phyloP scores from a whole-genome alignment of 768 basidiomycete genomes.

The Mycena albidolilacea region DNA sequence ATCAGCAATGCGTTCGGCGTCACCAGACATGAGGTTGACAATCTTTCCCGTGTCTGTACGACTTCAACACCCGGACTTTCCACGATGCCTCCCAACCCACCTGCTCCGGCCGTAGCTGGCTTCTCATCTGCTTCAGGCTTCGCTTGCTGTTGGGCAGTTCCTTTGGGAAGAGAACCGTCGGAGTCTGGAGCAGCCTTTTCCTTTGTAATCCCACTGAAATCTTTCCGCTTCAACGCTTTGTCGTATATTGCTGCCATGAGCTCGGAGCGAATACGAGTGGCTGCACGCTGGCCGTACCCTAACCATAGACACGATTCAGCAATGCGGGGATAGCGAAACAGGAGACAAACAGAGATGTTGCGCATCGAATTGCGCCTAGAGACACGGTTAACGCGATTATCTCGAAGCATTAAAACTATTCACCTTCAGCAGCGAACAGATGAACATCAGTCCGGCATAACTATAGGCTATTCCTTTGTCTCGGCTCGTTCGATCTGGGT shows the following conservation, averaged over 20 bases:
- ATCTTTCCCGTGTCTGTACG: conserved; percentile 88
- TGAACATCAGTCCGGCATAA: conserved; percentile 83
- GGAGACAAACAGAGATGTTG: conserved; percentile 32
- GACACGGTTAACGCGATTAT: not conserved
- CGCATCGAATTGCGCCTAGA: conserved; percentile 31
- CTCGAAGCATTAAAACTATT: not conserved
- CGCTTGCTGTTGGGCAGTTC: not conserved
- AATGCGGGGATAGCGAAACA: conserved; percentile 60
- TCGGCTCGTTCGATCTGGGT: conserved; percentile 60
- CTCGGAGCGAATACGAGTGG: conserved; percentile 79
- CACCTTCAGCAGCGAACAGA: conserved; percentile 71
- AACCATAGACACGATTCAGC: conserved; percentile 73
- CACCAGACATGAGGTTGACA: conserved; percentile 89
- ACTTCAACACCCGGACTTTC: conserved; percentile 72
- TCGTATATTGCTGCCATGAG: conserved; percentile 92
- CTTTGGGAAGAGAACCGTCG: not conserved
- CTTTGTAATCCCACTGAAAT: conserved; percentile 78
- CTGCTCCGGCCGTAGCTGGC: conserved; percentile 56
- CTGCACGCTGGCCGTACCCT: conserved; percentile 87
- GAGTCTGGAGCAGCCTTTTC: not conserved
- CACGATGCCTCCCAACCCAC: conserved; percentile 44
- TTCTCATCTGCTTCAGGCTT: conserved; percentile 49
- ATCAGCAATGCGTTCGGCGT: conserved; percentile 74
- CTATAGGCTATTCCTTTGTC: conserved; percentile 77
- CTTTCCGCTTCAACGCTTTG: conserved; percentile 87